Base-by-base conservation (phyloP, 2,329 filamentous ascomycete species). In the Xylaria hypoxylon region DNA sequence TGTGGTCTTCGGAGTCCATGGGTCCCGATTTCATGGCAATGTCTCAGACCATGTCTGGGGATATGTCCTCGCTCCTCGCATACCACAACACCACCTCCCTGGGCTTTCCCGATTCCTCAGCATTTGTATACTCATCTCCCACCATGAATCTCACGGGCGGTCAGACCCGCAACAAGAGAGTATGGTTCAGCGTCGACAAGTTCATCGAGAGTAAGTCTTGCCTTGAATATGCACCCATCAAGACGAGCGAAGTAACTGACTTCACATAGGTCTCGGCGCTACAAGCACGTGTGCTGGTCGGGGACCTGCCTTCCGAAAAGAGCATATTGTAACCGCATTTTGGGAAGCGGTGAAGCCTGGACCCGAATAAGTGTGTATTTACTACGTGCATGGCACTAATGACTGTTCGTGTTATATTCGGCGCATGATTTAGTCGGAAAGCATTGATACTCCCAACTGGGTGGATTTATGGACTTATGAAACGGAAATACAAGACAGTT, bases 241-340 rank as follows among this genome's bases (percentile, higher is more conserved):
- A 45, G 2, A 35, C 15, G 10, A 38, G 24, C 19, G 6, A 15
- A 61, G n/a, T 13, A 2, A 35, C 63, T 71, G 15, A 71, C 44
- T 40, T n/a, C 1, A 5, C 3, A 15, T 51, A 78, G 74, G 65
- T 10, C 63, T 78, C 28, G 68, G 72, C 59, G 63, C 63, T 7
- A 70, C 59, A 53, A 64, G 63, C 10, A 74, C 72, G 3, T 78
- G 76, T 47, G 67, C 75, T 3, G 76, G 76, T 5, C 72, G 75
- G 7, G 72, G 73, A 3, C 73, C 76, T 2, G 72, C 73, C 2
- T 77, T 77, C 31, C 69, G 75, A 24, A 76, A 76, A 7, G 66
- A 58, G 33, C 75, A 77, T 59, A 70, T 78, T 13, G 70, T 74
- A 13, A 44, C 22, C 2, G 69, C 76, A 2, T 77, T 77, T 38